Base-by-base conservation (phyloP, 768 basidiomycete genomes). In the Calocybe indica region DNA sequence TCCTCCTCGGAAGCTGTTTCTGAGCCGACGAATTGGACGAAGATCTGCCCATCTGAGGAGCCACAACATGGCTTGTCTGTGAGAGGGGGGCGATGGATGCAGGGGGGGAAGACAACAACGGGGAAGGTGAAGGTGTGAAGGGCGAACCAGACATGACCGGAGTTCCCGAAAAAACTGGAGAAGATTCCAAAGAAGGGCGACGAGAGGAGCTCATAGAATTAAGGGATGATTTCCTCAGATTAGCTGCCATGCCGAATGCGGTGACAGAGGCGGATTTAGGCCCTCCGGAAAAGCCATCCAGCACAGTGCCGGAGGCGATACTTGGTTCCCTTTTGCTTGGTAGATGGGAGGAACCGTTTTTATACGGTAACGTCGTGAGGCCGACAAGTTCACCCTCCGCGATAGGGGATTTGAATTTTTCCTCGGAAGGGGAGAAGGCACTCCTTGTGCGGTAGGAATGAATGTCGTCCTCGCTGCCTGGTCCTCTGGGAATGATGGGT, bases 381-480 rank as follows among this genome's bases (percentile, higher is more conserved):
- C 37, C 44, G 37, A 50, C 22, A 33, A 55, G 54, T 5, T 53
- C 56, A 2, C 22, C 22, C 22, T 22, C 22, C 4, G 22, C 22
- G 22, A 22, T 22, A 22, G 22, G 22, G 22, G 52, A 31, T 28
- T 38, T 43, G 15, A 54, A 52, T 40, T 58, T 58, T 30, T 58
- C 57, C 14, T 54, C 52, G 7, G 50, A 53, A 15, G 52, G 52
- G 5, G 51, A 50, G 36, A 43, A 43, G 13, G 32, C 22, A 14
- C 13, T 42, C 7, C 28, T 41, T 1, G 36, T 1, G 12, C 44
- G 45, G 31, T 51, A 51, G 12, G 50, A 45, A 7, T 47, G 47
- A 33, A 47, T 45, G 30, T 53, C 48, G n/a, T 50, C 52, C 6
- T 53, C 50, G 11, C 36, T 46, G 35, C 46, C 52, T 9, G 34